phyloP scores from a whole-genome alignment of 2,329 filamentous ascomycete species.

The Arachnopeziza araneosa region DNA sequence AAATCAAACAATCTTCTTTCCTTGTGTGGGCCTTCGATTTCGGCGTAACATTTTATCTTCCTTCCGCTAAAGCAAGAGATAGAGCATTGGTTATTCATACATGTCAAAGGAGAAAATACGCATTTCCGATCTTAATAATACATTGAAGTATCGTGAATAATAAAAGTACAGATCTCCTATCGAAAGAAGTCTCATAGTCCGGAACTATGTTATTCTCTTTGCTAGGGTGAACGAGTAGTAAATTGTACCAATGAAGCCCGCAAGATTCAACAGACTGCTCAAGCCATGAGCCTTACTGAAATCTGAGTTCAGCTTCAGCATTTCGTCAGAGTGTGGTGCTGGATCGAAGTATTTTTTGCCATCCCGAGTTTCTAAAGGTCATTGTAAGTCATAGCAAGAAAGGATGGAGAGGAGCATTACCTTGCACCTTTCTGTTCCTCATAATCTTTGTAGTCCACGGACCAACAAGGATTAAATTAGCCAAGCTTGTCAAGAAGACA shows the following conservation, averaged over 20 bases:
- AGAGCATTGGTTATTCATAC: too few species aligned
- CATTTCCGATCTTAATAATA: too few species aligned
- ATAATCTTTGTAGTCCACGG: constrained; percentile 73
- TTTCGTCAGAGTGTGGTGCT: constrained; percentile 76
- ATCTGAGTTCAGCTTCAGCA: constrained; percentile 70
- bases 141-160: too few species aligned
- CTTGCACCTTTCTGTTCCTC: constrained; percentile 71
- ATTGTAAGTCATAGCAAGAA: background rate
- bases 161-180: too few species aligned
- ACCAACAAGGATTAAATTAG: constrained; percentile 67
- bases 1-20: too few species aligned
- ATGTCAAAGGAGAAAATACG: too few species aligned
- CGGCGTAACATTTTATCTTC: too few species aligned
- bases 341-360: constrained; percentile 81
- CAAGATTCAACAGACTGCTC: constrained; percentile 73
- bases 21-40: too few species aligned
- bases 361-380: constrained; percentile 67
- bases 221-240: constrained; percentile 71
- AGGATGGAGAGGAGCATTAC: constrained; percentile 39
- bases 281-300: constrained; percentile 78
- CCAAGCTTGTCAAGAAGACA: constrained; percentile 63
- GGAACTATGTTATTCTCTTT: constrained; percentile 16
- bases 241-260: constrained; percentile 62
- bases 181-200: too few species aligned
- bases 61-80: too few species aligned